A percentile compares a stretch with the other conserved stretches of the same genome.
These are phyloP conservation scores for Mortierella antarctica DNA, from an alignment of 192 early-diverging fungal genomes.

Conservation along the genomic window DNA sequence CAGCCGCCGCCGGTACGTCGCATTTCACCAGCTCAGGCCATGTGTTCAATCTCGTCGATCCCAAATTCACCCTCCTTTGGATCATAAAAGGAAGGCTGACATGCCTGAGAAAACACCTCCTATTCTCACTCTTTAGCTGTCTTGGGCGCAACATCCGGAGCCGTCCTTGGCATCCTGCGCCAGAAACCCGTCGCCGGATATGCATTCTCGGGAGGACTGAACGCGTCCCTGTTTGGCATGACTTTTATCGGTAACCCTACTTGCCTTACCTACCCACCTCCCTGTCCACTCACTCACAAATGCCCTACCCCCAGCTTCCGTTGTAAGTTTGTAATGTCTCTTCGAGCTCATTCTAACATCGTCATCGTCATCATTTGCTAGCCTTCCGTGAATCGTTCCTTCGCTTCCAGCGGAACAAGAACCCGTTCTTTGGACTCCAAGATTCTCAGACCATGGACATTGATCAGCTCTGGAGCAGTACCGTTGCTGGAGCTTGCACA, in stretches of 20 bases:
- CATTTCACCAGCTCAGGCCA: background rate
- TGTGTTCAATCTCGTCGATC: background rate
- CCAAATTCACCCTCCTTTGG: background rate
- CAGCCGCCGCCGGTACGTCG: slow-evolving; percentile 23
- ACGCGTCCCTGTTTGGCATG: slow-evolving; percentile 60
- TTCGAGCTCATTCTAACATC: background rate
- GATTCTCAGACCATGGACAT: slow-evolving; percentile 67
- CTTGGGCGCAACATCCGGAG: slow-evolving; percentile 56
- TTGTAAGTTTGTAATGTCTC: background rate
- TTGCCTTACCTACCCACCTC: background rate
- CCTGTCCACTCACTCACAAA: background rate
- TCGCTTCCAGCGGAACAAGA: slow-evolving; percentile 64
- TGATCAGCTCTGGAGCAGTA: slow-evolving; percentile 73
- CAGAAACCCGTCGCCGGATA: slow-evolving; percentile 58
- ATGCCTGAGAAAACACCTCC: too few species aligned
- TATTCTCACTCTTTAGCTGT: slow-evolving; percentile 27
- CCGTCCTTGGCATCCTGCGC: slow-evolving; percentile 53
- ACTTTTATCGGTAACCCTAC: slow-evolving; percentile 61
- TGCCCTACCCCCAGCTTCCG: background rate
- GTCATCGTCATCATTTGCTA: slow-evolving; percentile 2
- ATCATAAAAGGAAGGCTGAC: background rate
- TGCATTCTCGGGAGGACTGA: slow-evolving; percentile 58
- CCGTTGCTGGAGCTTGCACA: slow-evolving; percentile 66
- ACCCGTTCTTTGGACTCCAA: slow-evolving; percentile 62
- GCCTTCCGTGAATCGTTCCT: slow-evolving; percentile 71